Conservation (phyloP, 2,329 filamentous ascomycete species). For the Curvularia eragrostidis region DNA sequence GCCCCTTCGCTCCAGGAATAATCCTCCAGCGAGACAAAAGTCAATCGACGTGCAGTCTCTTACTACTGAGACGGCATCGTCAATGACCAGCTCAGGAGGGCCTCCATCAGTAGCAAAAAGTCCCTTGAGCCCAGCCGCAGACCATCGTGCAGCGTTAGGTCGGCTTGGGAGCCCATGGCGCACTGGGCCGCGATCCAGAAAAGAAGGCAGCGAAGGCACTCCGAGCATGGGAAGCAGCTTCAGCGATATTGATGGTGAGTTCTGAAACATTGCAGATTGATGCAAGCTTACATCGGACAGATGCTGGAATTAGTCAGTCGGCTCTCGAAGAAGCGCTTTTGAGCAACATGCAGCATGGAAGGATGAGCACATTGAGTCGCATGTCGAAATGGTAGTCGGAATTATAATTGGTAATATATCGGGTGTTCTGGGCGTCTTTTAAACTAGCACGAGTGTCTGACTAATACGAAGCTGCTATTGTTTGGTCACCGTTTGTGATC, state of each 20-base stretch:
- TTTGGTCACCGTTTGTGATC: not conserved
- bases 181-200: slow-evolving; percentile 23
- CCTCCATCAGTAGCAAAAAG: slow-evolving; percentile 28
- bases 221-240: slow-evolving; percentile 73
- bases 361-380: slow-evolving; percentile 73
- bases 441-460: not conserved
- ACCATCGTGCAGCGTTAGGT: slow-evolving; percentile 65
- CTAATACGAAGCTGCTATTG: not conserved
- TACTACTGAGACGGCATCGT: slow-evolving; percentile 53
- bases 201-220: slow-evolving; percentile 45
- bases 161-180: slow-evolving; percentile 61
- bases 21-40: slow-evolving; percentile 16
- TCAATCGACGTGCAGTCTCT: slow-evolving; percentile 31
- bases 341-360: slow-evolving; percentile 71
- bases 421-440: not conserved
- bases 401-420: slow-evolving; percentile 14
- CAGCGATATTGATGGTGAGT: slow-evolving; percentile 77
- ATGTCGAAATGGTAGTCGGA: slow-evolving; percentile 60
- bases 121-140: slow-evolving; percentile 55
- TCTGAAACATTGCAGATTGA: not conserved
- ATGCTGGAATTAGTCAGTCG: slow-evolving; percentile 80
- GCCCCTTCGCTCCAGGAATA: slow-evolving; percentile 10
- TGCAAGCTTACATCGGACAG: slow-evolving; percentile 51
- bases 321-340: slow-evolving; percentile 79
- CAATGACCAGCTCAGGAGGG: slow-evolving; percentile 58